A percentile compares a stretch with the other conserved stretches of the same genome.
Evolutionary conservation across 2,329 filamentous ascomycete species (phyloP).

Genomic region (Incumbomyces lentus): DNA sequence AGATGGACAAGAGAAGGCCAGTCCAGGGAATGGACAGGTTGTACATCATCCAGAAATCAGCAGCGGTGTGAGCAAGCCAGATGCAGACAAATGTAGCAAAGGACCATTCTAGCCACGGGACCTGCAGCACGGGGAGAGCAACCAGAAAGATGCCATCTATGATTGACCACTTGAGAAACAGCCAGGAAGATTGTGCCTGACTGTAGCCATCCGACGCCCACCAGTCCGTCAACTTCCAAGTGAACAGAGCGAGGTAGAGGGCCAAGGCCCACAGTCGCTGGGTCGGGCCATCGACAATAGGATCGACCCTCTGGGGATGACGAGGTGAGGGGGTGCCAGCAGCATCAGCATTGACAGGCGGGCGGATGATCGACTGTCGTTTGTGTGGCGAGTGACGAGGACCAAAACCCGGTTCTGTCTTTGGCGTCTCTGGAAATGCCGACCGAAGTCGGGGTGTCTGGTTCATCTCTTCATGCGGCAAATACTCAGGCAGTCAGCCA

Average conservation of each 20-base stretch:
- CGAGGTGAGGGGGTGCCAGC: constrained; percentile 16
- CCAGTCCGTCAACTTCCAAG: constrained; percentile 73
- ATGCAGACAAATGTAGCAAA: constrained; percentile 60
- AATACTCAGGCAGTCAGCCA: too few species aligned
- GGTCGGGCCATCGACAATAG: constrained; percentile 75
- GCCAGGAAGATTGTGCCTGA: constrained; percentile 69
- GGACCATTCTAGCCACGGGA: constrained; percentile 93
- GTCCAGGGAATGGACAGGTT: constrained; percentile 70
- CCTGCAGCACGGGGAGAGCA: constrained; percentile 72
- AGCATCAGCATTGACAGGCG: background rate
- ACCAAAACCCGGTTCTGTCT: constrained; percentile 19
- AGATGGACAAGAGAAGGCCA: constrained; percentile 59
- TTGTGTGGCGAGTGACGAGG: constrained; percentile 13
- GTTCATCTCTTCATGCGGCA: constrained; percentile 60
- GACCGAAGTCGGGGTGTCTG: constrained; percentile 71
- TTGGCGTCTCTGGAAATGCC: constrained; percentile 69
- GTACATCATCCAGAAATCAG: constrained; percentile 88
- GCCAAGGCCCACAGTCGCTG: constrained; percentile 79
- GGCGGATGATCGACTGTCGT: constrained; percentile 1
- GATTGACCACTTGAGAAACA: constrained; percentile 87
- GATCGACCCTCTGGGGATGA: constrained; percentile 61
- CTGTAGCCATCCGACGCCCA: background rate
- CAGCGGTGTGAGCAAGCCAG: constrained; percentile 59
- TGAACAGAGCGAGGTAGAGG: constrained; percentile 65
- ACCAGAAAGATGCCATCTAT: constrained; percentile 83